Evolutionary conservation across 2,329 filamentous ascomycete species (phyloP).

Genomic region (Chrysoporthe puriensis): DNA sequence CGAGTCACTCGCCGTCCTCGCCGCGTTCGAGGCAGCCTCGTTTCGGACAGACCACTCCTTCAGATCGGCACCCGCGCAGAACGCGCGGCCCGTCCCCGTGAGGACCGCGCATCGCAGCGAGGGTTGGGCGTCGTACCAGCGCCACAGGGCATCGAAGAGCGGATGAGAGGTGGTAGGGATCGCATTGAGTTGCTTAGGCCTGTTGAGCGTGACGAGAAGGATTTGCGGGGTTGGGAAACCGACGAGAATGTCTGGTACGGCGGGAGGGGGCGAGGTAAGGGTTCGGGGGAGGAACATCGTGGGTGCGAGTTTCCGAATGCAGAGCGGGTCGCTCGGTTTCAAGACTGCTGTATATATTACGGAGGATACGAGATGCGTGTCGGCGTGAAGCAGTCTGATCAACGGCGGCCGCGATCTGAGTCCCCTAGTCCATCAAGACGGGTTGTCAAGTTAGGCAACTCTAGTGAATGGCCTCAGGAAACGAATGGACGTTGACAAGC

Average conservation of each 20-base stretch:
- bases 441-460: not conserved
- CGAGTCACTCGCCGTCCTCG: slow-evolving; percentile 12
- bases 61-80: slow-evolving; percentile 71
- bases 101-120: slow-evolving; percentile 64
- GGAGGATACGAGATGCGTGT: not conserved
- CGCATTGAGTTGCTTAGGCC: slow-evolving; percentile 61
- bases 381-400: not conserved
- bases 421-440: too few species aligned
- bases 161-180: slow-evolving; percentile 54
- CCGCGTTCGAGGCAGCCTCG: slow-evolving; percentile 21
- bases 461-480: not conserved
- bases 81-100: slow-evolving; percentile 65
- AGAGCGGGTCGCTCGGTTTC: too few species aligned
- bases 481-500: not conserved
- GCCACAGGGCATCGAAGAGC: slow-evolving; percentile 48
- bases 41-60: slow-evolving; percentile 64
- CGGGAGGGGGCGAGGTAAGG: slow-evolving; percentile 43
- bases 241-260: slow-evolving; percentile 46
- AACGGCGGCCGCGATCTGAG: too few species aligned
- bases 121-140: slow-evolving; percentile 67
- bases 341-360: too few species aligned
- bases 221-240: slow-evolving; percentile 58
- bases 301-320: too few species aligned
- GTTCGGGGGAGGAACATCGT: slow-evolving; percentile 20
- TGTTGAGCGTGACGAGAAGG: slow-evolving; percentile 63